Evolutionary conservation across 495 filamentous ascomycete species (phyloP).

Genomic region (Astrothelium macrocarpum): DNA sequence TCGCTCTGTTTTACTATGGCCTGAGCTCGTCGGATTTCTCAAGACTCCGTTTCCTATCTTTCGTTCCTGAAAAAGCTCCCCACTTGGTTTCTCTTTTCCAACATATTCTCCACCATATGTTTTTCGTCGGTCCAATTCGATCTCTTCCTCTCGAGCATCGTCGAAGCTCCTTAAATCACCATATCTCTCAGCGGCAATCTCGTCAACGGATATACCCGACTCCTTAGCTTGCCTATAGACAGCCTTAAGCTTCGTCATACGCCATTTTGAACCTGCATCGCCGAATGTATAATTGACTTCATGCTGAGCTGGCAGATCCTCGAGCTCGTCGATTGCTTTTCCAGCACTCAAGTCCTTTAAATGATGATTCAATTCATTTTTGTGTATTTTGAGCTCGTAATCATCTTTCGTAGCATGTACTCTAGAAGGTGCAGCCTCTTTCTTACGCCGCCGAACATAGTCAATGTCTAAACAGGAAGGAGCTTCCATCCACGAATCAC

Average conservation of each 20-base stretch:
- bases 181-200: slow-evolving; percentile 70
- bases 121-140: slow-evolving; percentile 75
- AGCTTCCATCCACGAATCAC: slow-evolving; percentile 93
- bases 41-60: slow-evolving; percentile 43
- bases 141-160: slow-evolving; percentile 87
- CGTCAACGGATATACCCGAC: slow-evolving; percentile 58
- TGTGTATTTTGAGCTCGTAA: slow-evolving; percentile 67
- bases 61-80: slow-evolving; percentile 75
- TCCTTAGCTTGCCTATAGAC: slow-evolving; percentile 76
- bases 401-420: slow-evolving; percentile 45
- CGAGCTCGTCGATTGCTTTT: slow-evolving; percentile 27
- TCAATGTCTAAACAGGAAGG: slow-evolving; percentile 75
- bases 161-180: slow-evolving; percentile 80
- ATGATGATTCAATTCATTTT: slow-evolving; percentile 70
- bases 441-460: slow-evolving; percentile 61
- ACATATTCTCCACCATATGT: slow-evolving; percentile 81
- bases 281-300: slow-evolving; percentile 80
- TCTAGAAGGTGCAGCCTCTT: slow-evolving; percentile 37
- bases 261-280: slow-evolving; percentile 81
- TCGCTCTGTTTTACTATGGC: slow-evolving; percentile 38
- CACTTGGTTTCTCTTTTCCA: slow-evolving; percentile 78
- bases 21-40: slow-evolving; percentile 26
- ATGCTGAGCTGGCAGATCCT: slow-evolving; percentile 45
- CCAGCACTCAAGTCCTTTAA: slow-evolving; percentile 46
- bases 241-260: slow-evolving; percentile 86